Evolutionary conservation across 148 eudicot species (phyloP), one percentile per base, ranked within the genome.

Genomic region (Mesembryanthemum crystallinum): DNA sequence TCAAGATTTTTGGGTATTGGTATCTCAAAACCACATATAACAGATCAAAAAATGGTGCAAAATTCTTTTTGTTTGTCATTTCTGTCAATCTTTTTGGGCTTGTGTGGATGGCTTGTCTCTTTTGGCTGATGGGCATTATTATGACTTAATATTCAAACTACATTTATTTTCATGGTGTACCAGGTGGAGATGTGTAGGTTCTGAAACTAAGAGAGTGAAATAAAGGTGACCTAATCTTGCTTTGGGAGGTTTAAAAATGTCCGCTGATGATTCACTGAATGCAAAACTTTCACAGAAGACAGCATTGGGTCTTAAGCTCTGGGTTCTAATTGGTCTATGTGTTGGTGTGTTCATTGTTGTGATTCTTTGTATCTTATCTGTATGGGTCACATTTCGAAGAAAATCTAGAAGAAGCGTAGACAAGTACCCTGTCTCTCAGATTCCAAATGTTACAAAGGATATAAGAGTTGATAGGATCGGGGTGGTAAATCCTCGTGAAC

Each of bases 401-500:
- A 91, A 83, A 77, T 86, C 93, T 71, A 80, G 83, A 74, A 83
- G 85, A 64, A 77, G 79, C 39, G 33, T 74, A 17, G 84, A 81
- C 71, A 88, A 83, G 62, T 84, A 82, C 61, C 28, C 81, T 23
- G 71, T 69, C 71, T 73, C 82, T 58, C 91, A 90, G 75, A 94
- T 91, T 76, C 98, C 98, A 2, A 89, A 87, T 82, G 84, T 88
- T 18, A 77, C 97, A 15, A 94, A 94, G 82, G 98, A 94, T 61
- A 94, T 94, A 71, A 77, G 79, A 72, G 90, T 93, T 55, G 97
- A 89, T 73, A 89, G 91, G 66, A 84, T 87, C 63, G 91, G 85
- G 75, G 86, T 67, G 27, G 77, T 77, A 37, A 75, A 79, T 78
- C 69, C 73, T 73, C 83, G 75, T 67, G 88, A 86, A 72, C 82